phyloP scores from a whole-genome alignment of 148 eudicot species.

The Limonium bicolor region DNA sequence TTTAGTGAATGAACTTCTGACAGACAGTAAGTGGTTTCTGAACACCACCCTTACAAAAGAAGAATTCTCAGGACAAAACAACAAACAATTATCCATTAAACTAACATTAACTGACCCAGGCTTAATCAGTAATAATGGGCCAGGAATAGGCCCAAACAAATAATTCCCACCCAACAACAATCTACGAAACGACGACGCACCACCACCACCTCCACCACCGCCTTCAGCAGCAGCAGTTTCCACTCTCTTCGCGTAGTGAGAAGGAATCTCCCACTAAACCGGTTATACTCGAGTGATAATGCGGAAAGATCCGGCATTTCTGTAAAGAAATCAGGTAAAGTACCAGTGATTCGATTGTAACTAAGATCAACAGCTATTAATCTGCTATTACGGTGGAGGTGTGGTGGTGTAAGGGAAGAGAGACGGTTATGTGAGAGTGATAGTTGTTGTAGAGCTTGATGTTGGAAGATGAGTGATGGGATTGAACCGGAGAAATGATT shows the following conservation, averaged over 20 bases:
- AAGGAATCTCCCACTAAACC: constrained; percentile 30
- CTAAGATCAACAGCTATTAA: constrained; percentile 30
- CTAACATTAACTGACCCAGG: constrained; percentile 29
- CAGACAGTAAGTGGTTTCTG: constrained; percentile 14
- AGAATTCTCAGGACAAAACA: constrained; percentile 18
- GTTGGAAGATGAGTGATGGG: constrained; percentile 13
- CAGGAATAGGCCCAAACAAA: constrained; percentile 36
- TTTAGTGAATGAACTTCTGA: too few relatives aligned
- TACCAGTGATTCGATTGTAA: constrained; percentile 18
- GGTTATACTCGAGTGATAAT: constrained; percentile 26
- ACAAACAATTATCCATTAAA: constrained; percentile 35
- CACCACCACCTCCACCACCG: too few relatives aligned
- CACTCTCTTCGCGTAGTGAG: constrained; percentile 21
- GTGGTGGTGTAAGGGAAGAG: constrained; percentile 11
- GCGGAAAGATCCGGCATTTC: constrained; percentile 21
- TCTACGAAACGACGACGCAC: constrained; percentile 21
- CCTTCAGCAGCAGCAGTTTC: constrained; percentile 7
- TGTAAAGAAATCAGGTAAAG: constrained; percentile 19
- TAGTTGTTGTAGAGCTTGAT: constrained; percentile 31
- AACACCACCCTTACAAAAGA: constrained; percentile 26
- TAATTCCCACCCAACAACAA: constrained; percentile 33
- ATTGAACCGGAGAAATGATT: constrained; percentile 18
- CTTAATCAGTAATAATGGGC: constrained; percentile 12
- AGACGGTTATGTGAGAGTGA: constrained; percentile 20
- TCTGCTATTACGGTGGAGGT: neutral